phyloP scores from a whole-genome alignment of 78 protist species.

The Planoprotostelium fungivorum region DNA sequence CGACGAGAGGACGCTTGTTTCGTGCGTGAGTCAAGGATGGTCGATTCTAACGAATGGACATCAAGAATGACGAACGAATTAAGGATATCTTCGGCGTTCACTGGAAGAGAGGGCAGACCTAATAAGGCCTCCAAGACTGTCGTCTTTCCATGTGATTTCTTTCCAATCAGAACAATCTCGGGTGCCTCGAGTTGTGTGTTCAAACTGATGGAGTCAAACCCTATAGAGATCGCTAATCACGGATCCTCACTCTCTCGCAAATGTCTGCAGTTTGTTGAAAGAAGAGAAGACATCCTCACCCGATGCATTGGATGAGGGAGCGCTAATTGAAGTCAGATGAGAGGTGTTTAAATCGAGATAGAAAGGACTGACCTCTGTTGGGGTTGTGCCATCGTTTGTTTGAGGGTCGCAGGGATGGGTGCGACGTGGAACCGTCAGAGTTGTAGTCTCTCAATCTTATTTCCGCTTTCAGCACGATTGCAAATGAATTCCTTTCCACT shows the following conservation, averaged over 20 bases:
- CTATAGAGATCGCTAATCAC: not conserved
- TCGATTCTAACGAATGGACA: too few relatives aligned
- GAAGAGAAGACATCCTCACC: not conserved
- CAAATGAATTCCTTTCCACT: too few relatives aligned
- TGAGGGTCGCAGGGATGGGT: too few relatives aligned
- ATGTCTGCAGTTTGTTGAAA: not conserved
- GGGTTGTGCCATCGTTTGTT: too few relatives aligned
- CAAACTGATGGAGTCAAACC: conserved; percentile 19
- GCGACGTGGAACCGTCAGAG: too few relatives aligned
- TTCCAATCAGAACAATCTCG: conserved; percentile 67
- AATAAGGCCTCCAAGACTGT: conserved; percentile 46
- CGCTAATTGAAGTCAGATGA: too few relatives aligned
- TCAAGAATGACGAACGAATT: too few relatives aligned
- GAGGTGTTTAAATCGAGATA: too few relatives aligned
- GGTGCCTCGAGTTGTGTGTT: conserved; percentile 63
- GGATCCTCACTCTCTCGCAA: not conserved
- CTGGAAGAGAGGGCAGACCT: conserved; percentile 42
- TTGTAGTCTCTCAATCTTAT: too few relatives aligned
- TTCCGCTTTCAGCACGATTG: too few relatives aligned
- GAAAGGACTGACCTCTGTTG: too few relatives aligned
- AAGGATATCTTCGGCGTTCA: not conserved
- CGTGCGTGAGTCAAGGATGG: not conserved
- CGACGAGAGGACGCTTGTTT: conserved; percentile 26
- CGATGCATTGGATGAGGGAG: too few relatives aligned
- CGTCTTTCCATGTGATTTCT: conserved; percentile 31